phyloP scores from a whole-genome alignment of 805 yeast species.

The Starmerella sirachaensis region DNA sequence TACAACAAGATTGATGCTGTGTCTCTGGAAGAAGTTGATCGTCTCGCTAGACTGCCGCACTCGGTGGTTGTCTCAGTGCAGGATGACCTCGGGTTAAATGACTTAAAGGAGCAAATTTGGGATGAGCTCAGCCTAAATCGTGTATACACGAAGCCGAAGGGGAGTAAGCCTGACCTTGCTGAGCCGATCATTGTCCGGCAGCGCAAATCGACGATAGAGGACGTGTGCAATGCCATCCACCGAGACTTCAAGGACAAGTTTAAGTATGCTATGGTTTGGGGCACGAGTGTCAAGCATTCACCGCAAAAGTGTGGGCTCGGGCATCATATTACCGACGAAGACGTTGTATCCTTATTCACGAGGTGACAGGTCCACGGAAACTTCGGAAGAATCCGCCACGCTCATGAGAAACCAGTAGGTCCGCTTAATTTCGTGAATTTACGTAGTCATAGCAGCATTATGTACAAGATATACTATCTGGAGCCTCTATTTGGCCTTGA shows the following conservation, averaged over 20 bases:
- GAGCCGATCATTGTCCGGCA: slow-evolving; percentile 88
- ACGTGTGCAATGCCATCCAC: slow-evolving; percentile 84
- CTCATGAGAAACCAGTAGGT: neutral
- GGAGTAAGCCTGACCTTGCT: slow-evolving; percentile 62
- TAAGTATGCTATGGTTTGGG: slow-evolving; percentile 95
- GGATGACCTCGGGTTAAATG: slow-evolving; percentile 71
- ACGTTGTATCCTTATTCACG: slow-evolving; percentile 81
- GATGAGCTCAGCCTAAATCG: slow-evolving; percentile 67
- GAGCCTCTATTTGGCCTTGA: slow-evolving; percentile 16
- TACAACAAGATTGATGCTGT: slow-evolving; percentile 95
- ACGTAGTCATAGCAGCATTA: neutral
- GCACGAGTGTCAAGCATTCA: slow-evolving; percentile 83
- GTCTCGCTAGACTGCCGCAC: slow-evolving; percentile 83
- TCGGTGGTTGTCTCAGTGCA: slow-evolving; percentile 92
- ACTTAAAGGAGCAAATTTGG: slow-evolving; percentile 90
- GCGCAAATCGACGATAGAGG: slow-evolving; percentile 61
- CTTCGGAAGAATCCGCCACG: neutral
- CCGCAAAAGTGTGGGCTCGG: slow-evolving; percentile 92
- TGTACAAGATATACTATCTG: neutral
- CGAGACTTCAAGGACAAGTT: slow-evolving; percentile 84
- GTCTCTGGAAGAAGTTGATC: slow-evolving; percentile 83
- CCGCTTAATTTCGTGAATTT: neutral
- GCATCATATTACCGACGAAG: slow-evolving; percentile 81
- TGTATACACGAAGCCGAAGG: slow-evolving; percentile 75
- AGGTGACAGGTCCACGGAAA: slow-evolving; percentile 37